Evolutionary conservation across 768 basidiomycete genomes (phyloP), one percentile per base, ranked within the genome.

Genomic region (Leccinum aurantiacum): DNA sequence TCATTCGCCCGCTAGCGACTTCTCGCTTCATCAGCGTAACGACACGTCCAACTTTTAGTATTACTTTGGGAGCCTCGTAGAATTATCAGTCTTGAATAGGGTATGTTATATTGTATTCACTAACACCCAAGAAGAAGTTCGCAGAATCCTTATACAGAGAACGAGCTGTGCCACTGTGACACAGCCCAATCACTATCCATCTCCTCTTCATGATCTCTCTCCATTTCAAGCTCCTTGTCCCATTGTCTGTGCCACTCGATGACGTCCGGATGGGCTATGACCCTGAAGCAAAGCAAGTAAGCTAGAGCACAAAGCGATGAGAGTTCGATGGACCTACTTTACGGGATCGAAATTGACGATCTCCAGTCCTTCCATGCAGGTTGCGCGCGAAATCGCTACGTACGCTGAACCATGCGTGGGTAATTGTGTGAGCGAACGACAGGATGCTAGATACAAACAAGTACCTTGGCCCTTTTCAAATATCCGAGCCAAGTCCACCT

Each of bases 401-500:
- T 75, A 74, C 6, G 72, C 74, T 75, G 47, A n/a, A 55, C 13
- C 22, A 31, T 38, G 22, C 33, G n/a, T n/a, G 11, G 48, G 38
- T 13, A 13, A 44, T 44, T 11, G n/a, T 44, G 49, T 63, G 59
- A 62, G 56, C 49, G 41, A 27, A 53, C 1, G 22, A 31, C 3
- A 14, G 7, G 22, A 47, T 33, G 24, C 11, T 14, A 54, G 27
- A 47, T 13, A 29, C 50, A 41, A 57, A n/a, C 33, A 48, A 29
- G 25, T 66, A 75, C 77, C 79, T 75, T 79, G 70, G 37, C 91
- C 92, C 70, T 91, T 93, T 73, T 94, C 97, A 67, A 99, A 99
- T 15, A 97, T 89, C 68, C 85, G 88, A 33, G 82, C 85, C 48
- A 99, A 80, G 67, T 98, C 95, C 47, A 98, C 95, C 67, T 91